Conservation (phyloP, 2,329 filamentous ascomycete genomes). For the Botrytis elliptica region DNA sequence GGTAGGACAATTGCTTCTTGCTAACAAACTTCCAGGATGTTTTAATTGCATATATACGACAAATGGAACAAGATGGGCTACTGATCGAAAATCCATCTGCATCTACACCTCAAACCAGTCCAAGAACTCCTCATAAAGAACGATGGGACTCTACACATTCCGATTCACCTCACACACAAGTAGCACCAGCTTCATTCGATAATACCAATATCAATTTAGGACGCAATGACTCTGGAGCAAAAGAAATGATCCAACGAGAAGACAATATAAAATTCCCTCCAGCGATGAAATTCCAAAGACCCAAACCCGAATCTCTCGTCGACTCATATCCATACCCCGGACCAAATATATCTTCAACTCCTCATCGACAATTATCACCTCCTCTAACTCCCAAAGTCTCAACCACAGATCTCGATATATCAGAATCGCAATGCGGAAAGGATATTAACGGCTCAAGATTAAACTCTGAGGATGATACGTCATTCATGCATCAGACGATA, state of each 20-base stretch:
- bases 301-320: constrained; percentile 28
- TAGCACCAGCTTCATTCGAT: constrained; percentile 31
- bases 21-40: constrained; percentile 48
- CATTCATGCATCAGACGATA: not conserved
- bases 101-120: constrained; percentile 37
- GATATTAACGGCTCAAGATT: constrained; percentile 5
- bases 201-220: constrained; percentile 23
- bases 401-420: not conserved
- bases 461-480: constrained; percentile 4
- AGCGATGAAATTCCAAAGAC: constrained; percentile 35
- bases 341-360: not conserved
- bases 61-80: constrained; percentile 56
- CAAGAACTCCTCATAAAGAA: constrained; percentile 27
- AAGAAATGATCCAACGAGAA: constrained; percentile 34
- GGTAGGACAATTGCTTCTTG: not conserved
- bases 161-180: constrained; percentile 17
- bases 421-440: not conserved
- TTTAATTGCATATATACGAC: constrained; percentile 59
- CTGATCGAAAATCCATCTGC: constrained; percentile 47
- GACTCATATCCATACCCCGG: not conserved
- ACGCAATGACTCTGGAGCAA: constrained; percentile 28
- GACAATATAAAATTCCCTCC: constrained; percentile 39
- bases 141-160: constrained; percentile 31
- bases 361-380: not conserved
- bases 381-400: constrained; percentile 1